A percentile compares a stretch with the other conserved stretches of the same genome.
These are phyloP conservation scores for Lactifluus rugatus DNA, from an alignment of 768 basidiomycete genomes.

Conservation along the genomic window DNA sequence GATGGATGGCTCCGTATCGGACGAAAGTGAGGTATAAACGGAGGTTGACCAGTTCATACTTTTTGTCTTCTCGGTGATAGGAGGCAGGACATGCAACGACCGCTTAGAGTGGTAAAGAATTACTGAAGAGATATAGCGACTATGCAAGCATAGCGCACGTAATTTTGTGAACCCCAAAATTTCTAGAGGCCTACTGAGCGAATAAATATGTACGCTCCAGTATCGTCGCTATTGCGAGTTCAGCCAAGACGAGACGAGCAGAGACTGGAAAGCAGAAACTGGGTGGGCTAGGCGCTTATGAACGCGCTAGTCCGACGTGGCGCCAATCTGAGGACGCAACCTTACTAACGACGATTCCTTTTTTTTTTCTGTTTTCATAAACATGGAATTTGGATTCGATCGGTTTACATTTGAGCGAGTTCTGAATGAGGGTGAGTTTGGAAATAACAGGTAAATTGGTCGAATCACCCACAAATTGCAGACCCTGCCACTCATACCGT, in stretches of 20 bases:
- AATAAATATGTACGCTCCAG: not conserved
- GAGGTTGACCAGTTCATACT: slow-evolving; percentile 55
- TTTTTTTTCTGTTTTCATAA: too few relatives aligned
- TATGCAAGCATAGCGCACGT: slow-evolving; percentile 21
- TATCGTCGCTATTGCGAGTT: not conserved
- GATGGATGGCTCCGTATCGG: slow-evolving; percentile 77
- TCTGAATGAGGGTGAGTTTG: slow-evolving; percentile 14
- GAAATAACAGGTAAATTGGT: slow-evolving; percentile 12
- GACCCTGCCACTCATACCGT: slow-evolving; percentile 11
- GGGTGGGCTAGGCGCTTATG: too few relatives aligned
- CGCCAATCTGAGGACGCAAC: too few relatives aligned
- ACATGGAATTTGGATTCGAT: slow-evolving; percentile 12
- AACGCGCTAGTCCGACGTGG: too few relatives aligned
- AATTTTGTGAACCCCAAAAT: slow-evolving; percentile 13
- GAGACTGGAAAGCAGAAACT: not conserved
- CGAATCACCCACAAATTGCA: not conserved
- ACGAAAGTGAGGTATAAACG: slow-evolving; percentile 46
- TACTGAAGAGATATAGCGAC: slow-evolving; percentile 12
- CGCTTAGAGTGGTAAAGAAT: not conserved
- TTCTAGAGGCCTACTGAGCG: not conserved
- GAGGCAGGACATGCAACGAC: not conserved
- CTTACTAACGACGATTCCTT: too few relatives aligned
- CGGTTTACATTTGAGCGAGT: slow-evolving; percentile 12
- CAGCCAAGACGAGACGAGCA: not conserved
- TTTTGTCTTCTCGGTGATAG: not conserved